Percentiles rank a stretch among this genome's conserved stretches.
Conservation (phyloP, 83 land plant genomes). For the Picea engelmannii region DNA sequence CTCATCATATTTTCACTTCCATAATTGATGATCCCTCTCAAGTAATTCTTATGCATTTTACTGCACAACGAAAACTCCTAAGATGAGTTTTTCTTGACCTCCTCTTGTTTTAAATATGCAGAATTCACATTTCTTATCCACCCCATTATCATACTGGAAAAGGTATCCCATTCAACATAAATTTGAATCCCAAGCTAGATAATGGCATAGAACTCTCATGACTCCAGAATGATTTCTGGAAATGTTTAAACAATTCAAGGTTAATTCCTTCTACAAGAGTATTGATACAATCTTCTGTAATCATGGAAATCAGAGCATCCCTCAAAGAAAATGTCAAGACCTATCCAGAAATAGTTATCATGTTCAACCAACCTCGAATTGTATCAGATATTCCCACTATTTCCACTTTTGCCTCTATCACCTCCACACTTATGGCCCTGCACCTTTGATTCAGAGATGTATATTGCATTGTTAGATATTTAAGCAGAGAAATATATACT, state of each 20-base stretch:
- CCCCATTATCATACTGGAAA: constrained; percentile 22
- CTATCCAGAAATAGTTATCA: constrained; percentile 63
- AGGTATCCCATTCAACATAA: constrained; percentile 78
- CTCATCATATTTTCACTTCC: no score
- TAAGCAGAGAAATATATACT: constrained; percentile 42
- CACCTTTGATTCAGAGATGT: neutral
- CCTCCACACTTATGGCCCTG: neutral
- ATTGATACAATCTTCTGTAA: constrained; percentile 68
- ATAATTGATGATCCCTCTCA: neutral
- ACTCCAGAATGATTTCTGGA: constrained; percentile 66
- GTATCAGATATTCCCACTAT: constrained; percentile 71
- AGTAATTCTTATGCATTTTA: constrained; percentile 64
- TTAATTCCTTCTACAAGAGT: constrained; percentile 85
- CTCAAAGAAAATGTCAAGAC: constrained; percentile 75
- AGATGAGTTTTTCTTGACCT: constrained; percentile 29
- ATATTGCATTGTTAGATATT: constrained; percentile 5
- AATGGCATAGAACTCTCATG: constrained; percentile 27
- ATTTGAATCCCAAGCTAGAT: constrained; percentile 30
- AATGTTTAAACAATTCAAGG: constrained; percentile 50
- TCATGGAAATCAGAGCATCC: constrained; percentile 59
- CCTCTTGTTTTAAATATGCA: constrained; percentile 5
- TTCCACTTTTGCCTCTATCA: constrained; percentile 17
- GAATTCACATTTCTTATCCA: constrained; percentile 19
- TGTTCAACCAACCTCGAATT: constrained; percentile 75
- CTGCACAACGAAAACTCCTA: constrained; percentile 84